Conservation (phyloP, 2,329 filamentous ascomycete genomes). For the Diaporthe citriasiana region DNA sequence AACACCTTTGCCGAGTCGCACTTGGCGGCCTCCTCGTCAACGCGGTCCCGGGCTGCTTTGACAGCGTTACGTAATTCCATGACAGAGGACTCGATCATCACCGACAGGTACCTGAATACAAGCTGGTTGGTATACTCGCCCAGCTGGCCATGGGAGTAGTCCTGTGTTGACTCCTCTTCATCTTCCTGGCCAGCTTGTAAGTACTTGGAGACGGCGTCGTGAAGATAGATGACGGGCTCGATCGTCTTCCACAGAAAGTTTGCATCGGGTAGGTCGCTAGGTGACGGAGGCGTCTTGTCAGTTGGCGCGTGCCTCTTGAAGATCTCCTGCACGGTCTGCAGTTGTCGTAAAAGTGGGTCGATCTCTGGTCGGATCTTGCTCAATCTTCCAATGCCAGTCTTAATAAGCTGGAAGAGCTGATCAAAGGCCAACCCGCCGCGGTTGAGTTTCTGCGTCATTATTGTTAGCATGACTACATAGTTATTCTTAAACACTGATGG, state of each 20-base stretch:
- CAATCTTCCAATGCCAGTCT: slow-evolving; percentile 46
- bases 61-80: slow-evolving; percentile 50
- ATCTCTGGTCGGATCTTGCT: slow-evolving; percentile 45
- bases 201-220: slow-evolving; percentile 50
- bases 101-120: slow-evolving; percentile 48
- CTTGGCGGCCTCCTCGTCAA: slow-evolving; percentile 50
- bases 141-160: slow-evolving; percentile 47
- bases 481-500: too few species aligned
- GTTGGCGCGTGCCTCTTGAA: slow-evolving; percentile 46
- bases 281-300: neutral
- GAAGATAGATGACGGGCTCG: slow-evolving; percentile 50
- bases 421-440: slow-evolving; percentile 50
- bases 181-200: slow-evolving; percentile 49
- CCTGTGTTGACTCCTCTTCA: slow-evolving; percentile 44
- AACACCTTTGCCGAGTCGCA: slow-evolving; percentile 48
- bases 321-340: slow-evolving; percentile 48
- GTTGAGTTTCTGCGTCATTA: slow-evolving; percentile 43
- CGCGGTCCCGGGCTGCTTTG: slow-evolving; percentile 49
- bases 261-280: slow-evolving; percentile 43
- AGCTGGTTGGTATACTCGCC: slow-evolving; percentile 50
- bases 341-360: slow-evolving; percentile 46
- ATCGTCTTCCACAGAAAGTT: slow-evolving; percentile 50
- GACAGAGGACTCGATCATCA: slow-evolving; percentile 50
- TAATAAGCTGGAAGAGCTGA: slow-evolving; percentile 49
- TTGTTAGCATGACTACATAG: neutral